A percentile compares a stretch with the other conserved stretches of the same genome.
These are phyloP conservation scores for Ceratonia siliqua DNA, from an alignment of 306 rosid genomes.

Conservation along the genomic window DNA sequence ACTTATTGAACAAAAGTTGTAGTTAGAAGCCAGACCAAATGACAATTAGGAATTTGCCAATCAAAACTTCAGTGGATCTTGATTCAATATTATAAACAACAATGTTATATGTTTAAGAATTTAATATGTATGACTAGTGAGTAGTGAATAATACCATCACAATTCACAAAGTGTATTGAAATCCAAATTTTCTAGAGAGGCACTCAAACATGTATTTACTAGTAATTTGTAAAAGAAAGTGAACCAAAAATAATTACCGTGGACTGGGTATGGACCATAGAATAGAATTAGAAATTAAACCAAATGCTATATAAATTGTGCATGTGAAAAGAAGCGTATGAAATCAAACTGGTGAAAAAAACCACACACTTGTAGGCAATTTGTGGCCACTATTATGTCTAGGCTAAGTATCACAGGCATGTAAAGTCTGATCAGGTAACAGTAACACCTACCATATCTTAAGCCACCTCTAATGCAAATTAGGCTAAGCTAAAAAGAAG, in stretches of 20 bases:
- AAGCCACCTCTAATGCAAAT: background rate
- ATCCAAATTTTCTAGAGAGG: background rate
- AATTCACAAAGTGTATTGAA: slow-evolving; percentile 6
- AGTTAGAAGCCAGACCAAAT: slow-evolving; percentile 3
- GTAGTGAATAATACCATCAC: background rate
- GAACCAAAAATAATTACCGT: background rate
- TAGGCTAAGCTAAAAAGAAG: background rate
- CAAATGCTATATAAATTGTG: background rate
- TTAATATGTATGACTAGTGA: background rate
- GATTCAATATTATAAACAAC: slow-evolving; percentile 14
- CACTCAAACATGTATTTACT: slow-evolving; percentile 1
- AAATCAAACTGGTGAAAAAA: background rate
- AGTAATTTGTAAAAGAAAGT: background rate
- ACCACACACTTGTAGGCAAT: background rate
- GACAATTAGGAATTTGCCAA: background rate
- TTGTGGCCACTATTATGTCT: background rate
- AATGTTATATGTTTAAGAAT: slow-evolving; percentile 2
- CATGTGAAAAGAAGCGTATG: background rate
- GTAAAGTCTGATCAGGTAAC: background rate
- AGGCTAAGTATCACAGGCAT: background rate
- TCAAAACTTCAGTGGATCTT: slow-evolving; percentile 6
- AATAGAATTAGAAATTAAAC: background rate
- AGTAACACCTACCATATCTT: background rate
- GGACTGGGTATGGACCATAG: background rate
- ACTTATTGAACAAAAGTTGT: background rate